Percentiles rank a stretch among this genome's conserved stretches.
These are phyloP conservation scores for Calonectria hawksworthii DNA, from an alignment of 2,329 filamentous ascomycete species.

Conservation along the genomic window DNA sequence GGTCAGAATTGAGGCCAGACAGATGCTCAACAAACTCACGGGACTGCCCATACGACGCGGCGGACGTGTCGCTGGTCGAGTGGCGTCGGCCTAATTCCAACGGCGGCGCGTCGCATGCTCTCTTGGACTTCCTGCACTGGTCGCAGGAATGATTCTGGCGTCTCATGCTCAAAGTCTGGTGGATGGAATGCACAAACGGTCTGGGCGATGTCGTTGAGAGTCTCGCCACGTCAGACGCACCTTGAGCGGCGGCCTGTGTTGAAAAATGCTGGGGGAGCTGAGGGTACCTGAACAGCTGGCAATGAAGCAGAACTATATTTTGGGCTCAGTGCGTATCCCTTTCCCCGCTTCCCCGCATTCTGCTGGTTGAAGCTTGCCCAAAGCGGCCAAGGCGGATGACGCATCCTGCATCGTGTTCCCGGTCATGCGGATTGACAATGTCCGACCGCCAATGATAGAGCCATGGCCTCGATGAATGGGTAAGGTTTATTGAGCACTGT, in stretches of 20 bases:
- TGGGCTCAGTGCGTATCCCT: background rate
- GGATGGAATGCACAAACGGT: background rate
- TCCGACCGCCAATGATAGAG: background rate
- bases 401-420: background rate
- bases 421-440: slow-evolving; percentile 9
- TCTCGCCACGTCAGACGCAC: background rate
- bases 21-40: slow-evolving; percentile 26
- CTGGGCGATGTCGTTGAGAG: background rate
- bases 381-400: slow-evolving; percentile 19
- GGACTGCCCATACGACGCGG: slow-evolving; percentile 24
- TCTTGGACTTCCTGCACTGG: slow-evolving; percentile 42
- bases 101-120: slow-evolving; percentile 42
- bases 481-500: background rate
- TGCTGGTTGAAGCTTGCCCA: slow-evolving; percentile 5
- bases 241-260: background rate
- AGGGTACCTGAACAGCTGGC: slow-evolving; percentile 2
- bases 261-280: slow-evolving; percentile 3
- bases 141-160: slow-evolving; percentile 44
- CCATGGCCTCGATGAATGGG: background rate
- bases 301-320: slow-evolving; percentile 11
- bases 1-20: background rate
- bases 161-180: slow-evolving; percentile 31
- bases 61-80: slow-evolving; percentile 5
- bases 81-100: slow-evolving; percentile 25
- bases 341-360: slow-evolving; percentile 30